Conservation (phyloP, 192 early-diverging fungal genomes). For the Allomyces javanicus region DNA sequence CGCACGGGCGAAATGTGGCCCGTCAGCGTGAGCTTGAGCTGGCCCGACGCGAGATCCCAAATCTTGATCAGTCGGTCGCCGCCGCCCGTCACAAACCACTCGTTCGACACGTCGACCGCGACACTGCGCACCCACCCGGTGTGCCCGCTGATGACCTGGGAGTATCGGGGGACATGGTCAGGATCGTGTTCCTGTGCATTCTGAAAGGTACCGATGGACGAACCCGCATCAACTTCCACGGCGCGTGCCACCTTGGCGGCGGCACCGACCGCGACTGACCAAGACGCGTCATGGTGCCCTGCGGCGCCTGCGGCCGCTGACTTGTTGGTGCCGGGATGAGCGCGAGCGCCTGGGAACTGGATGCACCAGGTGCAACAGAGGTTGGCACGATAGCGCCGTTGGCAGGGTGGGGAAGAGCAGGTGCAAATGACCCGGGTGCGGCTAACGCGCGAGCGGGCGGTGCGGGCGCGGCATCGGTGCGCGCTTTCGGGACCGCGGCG, state of each 20-base stretch:
- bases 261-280: slow-evolving; percentile 30
- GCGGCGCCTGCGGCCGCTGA: slow-evolving; percentile 17
- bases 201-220: background rate
- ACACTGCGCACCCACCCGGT: slow-evolving; percentile 89
- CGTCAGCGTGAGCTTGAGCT: slow-evolving; percentile 81
- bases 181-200: background rate
- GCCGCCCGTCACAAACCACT: slow-evolving; percentile 97
- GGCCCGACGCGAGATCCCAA: slow-evolving; percentile 97
- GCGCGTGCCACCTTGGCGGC: slow-evolving; percentile 90
- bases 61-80: slow-evolving; percentile 97
- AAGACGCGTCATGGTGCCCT: slow-evolving; percentile 9
- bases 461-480: no score
- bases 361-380: slow-evolving; percentile 12
- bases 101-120: slow-evolving; percentile 82
- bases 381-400: slow-evolving; percentile 17
- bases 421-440: no score
- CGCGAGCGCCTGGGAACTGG: slow-evolving; percentile 8
- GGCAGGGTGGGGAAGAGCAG: slow-evolving; percentile 21
- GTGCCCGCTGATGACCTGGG: slow-evolving; percentile 82
- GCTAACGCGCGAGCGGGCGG: no score
- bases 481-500: slow-evolving; percentile 4
- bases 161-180: slow-evolving; percentile 2
- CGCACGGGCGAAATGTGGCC: slow-evolving; percentile 92
- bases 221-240: slow-evolving; percentile 87
- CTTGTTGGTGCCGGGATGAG: slow-evolving; percentile 9